Conservation (phyloP, 345 rosid species). For the Dimocarpus longan region DNA sequence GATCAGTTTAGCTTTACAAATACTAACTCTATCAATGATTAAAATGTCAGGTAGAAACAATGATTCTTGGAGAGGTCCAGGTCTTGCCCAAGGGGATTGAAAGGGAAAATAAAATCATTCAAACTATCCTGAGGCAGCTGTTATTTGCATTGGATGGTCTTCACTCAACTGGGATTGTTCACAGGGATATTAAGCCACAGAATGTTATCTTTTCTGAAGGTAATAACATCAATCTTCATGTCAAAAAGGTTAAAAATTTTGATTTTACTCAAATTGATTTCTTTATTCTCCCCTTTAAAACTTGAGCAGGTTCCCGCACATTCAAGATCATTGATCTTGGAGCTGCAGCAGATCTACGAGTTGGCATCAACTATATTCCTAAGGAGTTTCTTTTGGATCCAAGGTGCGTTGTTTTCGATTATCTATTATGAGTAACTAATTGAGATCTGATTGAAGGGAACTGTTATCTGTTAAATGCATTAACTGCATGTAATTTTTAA, state of each 20-base stretch:
- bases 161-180: conserved; percentile 96
- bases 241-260: not conserved
- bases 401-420: conserved; percentile 46
- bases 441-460: conserved; percentile 11
- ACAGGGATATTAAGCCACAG: conserved; percentile 93
- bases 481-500: not conserved
- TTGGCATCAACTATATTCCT: conserved; percentile 95
- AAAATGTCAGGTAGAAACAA: conserved; percentile 74
- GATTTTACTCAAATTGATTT: not conserved
- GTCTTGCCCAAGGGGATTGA: conserved; percentile 78
- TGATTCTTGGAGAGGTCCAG: conserved; percentile 80
- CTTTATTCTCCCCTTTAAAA: conserved; percentile 18
- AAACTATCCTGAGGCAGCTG: conserved; percentile 84
- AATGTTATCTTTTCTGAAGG: conserved; percentile 96
- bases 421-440: not conserved
- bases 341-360: conserved; percentile 96
- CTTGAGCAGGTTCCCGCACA: conserved; percentile 69
- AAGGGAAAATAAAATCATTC: conserved; percentile 86
- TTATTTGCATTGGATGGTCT: conserved; percentile 96
- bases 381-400: conserved; percentile 97
- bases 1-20: conserved; percentile 10
- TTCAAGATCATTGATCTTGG: conserved; percentile 99
- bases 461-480: not conserved
- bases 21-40: not conserved
- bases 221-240: conserved; percentile 30